phyloP scores from a whole-genome alignment of 805 yeast species.

The Yamadazyma nakazawae region DNA sequence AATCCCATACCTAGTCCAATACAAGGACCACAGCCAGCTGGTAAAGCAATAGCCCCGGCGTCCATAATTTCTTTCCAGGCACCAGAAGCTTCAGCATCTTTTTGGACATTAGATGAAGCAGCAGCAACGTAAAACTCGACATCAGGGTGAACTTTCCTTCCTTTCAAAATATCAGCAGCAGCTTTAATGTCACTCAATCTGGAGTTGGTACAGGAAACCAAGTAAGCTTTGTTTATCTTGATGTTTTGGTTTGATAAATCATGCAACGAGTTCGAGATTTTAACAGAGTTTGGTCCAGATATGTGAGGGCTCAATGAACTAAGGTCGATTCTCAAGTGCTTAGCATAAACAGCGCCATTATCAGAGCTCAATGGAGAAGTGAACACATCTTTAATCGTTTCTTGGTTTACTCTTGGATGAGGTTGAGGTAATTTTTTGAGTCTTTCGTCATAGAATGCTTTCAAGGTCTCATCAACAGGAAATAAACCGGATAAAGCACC shows the following conservation, averaged over 20 bases:
- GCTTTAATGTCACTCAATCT: conserved; percentile 89
- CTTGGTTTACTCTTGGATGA: conserved; percentile 78
- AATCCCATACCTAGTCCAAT: conserved; percentile 96
- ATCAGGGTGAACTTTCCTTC: conserved; percentile 78
- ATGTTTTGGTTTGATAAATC: conserved; percentile 71
- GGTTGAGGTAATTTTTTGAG: conserved; percentile 60
- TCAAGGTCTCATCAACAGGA: conserved; percentile 84
- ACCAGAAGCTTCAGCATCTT: conserved; percentile 85
- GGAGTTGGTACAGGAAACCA: conserved; percentile 97
- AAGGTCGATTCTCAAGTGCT: conserved; percentile 78
- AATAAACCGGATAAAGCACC: conserved; percentile 96
- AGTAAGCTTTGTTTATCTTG: conserved; percentile 86
- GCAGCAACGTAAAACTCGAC: conserved; percentile 98
- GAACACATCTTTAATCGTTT: conserved; percentile 53
- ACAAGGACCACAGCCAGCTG: conserved; percentile 99
- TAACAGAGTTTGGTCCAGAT: conserved; percentile 97
- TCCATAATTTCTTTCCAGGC: conserved; percentile 88
- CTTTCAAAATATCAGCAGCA: conserved; percentile 85
- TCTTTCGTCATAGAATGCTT: conserved; percentile 70
- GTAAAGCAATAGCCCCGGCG: conserved; percentile 93
- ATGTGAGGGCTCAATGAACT: conserved; percentile 80
- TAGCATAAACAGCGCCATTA: conserved; percentile 80
- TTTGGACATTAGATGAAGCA: conserved; percentile 89
- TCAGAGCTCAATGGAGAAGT: conserved; percentile 54
- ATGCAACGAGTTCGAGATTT: conserved; percentile 75